A percentile compares a stretch with the other conserved stretches of the same genome.
Conservation (phyloP, 345 rosid genomes). For the Syzygium jambos region DNA sequence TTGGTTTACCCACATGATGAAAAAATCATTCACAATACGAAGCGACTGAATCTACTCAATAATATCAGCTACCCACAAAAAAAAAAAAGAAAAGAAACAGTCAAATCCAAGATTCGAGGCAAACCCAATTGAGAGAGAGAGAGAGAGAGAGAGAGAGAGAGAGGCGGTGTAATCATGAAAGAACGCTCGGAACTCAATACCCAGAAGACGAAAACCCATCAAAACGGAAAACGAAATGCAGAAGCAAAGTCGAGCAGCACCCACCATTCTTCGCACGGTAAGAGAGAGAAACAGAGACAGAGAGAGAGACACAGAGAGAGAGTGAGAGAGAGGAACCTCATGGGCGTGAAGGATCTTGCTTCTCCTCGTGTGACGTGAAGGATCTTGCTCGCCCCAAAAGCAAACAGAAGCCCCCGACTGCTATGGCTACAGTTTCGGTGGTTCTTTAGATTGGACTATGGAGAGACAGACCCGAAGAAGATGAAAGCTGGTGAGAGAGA, state of each 20-base stretch:
- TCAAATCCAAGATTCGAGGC: background rate
- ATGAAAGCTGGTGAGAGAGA: background rate
- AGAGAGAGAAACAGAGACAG: background rate
- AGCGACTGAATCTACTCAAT: background rate
- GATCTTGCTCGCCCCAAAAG: background rate
- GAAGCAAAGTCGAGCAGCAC: background rate
- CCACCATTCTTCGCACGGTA: background rate
- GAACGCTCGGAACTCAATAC: background rate
- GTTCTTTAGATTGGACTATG: background rate
- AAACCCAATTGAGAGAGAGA: background rate
- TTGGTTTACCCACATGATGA: background rate
- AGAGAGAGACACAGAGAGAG: background rate
- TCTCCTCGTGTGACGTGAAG: background rate
- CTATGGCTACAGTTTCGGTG: background rate
- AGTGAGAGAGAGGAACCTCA: background rate
- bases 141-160: too few species aligned
- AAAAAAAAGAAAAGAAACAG: background rate
- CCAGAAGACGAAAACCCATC: background rate
- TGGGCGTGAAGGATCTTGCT: background rate
- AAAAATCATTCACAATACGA: background rate
- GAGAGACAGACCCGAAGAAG: background rate
- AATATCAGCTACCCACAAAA: background rate
- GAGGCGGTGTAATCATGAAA: background rate
- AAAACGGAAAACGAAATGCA: background rate
- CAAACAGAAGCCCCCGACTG: background rate